phyloP scores from a whole-genome alignment of 331 rosid genomes.

The Erythrophleum ivorense region DNA sequence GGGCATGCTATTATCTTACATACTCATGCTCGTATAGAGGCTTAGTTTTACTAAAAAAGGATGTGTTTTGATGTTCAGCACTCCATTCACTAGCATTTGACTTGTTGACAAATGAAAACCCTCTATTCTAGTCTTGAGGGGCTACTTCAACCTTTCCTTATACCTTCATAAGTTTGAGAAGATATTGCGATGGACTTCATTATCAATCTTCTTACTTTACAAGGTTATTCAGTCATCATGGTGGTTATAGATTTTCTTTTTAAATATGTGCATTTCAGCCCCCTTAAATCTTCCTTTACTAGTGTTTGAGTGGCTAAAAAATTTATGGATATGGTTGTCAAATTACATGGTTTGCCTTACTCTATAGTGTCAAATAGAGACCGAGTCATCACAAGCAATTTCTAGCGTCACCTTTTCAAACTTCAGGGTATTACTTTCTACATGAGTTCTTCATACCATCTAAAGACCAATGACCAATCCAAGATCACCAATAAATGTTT shows the following conservation, averaged over 20 bases:
- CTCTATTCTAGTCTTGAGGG: background rate
- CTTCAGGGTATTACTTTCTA: background rate
- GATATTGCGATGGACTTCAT: background rate
- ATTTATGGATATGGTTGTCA: no score
- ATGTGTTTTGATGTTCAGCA: no score
- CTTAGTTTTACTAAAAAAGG: no score
- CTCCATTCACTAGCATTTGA: no score
- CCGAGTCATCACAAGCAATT: background rate
- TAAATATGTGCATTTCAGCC: no score
- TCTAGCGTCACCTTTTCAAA: background rate
- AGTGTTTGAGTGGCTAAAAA: no score
- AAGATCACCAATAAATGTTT: no score
- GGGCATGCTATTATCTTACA: background rate
- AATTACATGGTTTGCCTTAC: no score
- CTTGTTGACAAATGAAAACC: no score
- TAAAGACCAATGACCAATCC: no score
- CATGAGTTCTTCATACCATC: background rate
- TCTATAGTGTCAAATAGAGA: background rate
- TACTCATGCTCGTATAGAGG: background rate
- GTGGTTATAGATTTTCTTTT: background rate
- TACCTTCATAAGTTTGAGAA: background rate
- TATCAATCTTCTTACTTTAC: background rate
- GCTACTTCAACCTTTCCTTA: background rate
- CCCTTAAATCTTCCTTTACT: no score
- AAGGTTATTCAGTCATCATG: background rate